Conservation (phyloP, 2,329 filamentous ascomycete genomes). For the Colletotrichum sp. region DNA sequence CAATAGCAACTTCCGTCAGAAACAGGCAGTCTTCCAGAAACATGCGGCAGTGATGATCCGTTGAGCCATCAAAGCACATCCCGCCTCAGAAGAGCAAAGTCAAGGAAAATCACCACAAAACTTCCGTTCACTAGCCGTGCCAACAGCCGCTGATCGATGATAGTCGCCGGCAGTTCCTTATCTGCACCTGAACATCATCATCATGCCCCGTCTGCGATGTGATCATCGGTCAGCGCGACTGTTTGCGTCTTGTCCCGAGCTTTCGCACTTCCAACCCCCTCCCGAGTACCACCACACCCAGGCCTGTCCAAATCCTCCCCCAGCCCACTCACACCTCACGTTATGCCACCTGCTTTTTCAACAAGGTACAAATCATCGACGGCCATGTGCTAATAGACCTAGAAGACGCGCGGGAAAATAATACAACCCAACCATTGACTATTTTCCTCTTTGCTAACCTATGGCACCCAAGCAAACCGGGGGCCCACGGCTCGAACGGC, state of each 20-base stretch:
- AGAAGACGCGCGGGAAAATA: background rate
- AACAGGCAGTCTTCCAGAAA: conserved; percentile 15
- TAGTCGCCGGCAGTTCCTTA: conserved; percentile 18
- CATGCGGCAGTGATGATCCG: background rate
- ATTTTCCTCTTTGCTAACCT: background rate
- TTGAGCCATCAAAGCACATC: background rate
- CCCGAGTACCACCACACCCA: background rate
- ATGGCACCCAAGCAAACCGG: background rate
- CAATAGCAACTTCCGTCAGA: background rate
- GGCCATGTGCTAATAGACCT: background rate
- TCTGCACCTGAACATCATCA: background rate
- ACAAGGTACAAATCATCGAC: background rate
- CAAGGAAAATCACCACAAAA: background rate
- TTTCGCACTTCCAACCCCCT: background rate
- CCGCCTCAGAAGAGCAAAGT: background rate
- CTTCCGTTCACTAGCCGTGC: background rate
- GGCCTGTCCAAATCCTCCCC: background rate
- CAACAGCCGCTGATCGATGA: conserved; percentile 5
- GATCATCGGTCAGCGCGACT: background rate
- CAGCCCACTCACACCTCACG: background rate
- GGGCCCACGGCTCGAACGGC: conserved; percentile 8
- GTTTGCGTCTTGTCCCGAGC: background rate
- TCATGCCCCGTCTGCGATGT: background rate
- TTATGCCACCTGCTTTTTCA: background rate
- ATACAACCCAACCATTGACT: background rate